Evolutionary conservation across 225 moss, liverwort and hornwort species (phyloP).

Genomic region (Physcomitrellopsis africana): DNA sequence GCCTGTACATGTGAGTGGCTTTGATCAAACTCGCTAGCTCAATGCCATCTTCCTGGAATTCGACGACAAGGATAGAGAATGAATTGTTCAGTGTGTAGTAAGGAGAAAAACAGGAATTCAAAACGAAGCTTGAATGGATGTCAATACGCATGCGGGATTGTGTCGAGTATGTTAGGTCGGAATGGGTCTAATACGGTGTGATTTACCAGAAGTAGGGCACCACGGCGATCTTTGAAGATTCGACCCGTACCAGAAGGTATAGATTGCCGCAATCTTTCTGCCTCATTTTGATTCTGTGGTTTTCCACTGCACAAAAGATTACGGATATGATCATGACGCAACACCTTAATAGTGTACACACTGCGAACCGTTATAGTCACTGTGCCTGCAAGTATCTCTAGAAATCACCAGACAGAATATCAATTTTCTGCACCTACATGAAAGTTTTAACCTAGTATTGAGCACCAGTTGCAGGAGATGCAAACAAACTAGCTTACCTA

Average conservation of each 20-base stretch:
- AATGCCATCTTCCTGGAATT: constrained; percentile 51
- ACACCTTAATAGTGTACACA: background rate
- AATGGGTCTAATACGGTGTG: background rate
- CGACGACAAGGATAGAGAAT: background rate
- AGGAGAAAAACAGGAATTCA: background rate
- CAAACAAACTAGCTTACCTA: constrained; percentile 34
- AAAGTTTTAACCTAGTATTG: background rate
- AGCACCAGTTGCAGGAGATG: background rate
- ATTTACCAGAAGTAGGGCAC: constrained; percentile 55
- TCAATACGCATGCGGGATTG: background rate
- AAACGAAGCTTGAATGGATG: constrained; percentile 8
- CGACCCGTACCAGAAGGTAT: constrained; percentile 45
- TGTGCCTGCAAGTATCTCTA: constrained; percentile 4
- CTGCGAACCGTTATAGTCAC: background rate
- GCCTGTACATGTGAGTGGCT: constrained; percentile 51
- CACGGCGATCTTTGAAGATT: constrained; percentile 38
- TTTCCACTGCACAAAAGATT: constrained; percentile 40
- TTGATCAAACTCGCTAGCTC: constrained; percentile 59
- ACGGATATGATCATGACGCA: constrained; percentile 10
- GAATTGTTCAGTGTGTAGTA: background rate
- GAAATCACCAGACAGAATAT: constrained; percentile 17
- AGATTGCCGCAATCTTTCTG: constrained; percentile 37
- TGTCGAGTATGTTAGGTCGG: background rate
- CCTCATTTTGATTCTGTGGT: constrained; percentile 43
- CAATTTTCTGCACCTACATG: background rate